phyloP scores from a whole-genome alignment of 2,329 filamentous ascomycete genomes.

The Aspergillus japonicus region DNA sequence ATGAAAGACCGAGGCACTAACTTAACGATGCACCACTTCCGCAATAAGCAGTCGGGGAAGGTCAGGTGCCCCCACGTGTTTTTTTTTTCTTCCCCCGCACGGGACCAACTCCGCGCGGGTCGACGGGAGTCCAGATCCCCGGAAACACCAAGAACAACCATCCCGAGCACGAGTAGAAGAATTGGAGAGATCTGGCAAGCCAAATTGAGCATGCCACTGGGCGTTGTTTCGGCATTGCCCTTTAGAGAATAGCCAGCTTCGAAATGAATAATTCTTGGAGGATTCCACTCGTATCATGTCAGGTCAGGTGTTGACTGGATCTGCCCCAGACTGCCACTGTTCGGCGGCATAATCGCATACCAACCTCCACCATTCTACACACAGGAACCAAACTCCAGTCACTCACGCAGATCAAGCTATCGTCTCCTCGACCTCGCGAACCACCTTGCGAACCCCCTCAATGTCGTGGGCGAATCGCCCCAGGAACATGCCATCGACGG shows the following conservation, averaged over 20 bases:
- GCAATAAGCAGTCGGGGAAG: not conserved
- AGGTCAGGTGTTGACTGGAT: not conserved
- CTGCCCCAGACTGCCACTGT: no score
- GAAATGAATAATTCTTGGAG: not conserved
- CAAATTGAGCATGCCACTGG: not conserved
- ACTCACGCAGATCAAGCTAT: slow-evolving; percentile 17
- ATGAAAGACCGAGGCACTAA: no score
- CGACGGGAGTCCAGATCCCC: not conserved
- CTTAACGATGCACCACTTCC: not conserved
- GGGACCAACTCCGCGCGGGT: not conserved
- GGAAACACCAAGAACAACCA: not conserved
- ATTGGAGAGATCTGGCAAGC: not conserved
- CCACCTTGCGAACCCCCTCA: slow-evolving; percentile 67
- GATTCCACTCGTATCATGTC: not conserved
- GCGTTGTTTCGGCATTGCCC: not conserved
- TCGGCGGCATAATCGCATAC: no score
- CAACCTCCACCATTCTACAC: no score
- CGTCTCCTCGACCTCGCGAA: slow-evolving; percentile 64
- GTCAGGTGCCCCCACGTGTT: not conserved
- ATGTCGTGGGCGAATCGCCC: slow-evolving; percentile 80
- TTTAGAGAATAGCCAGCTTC: not conserved
- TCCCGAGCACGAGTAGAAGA: not conserved
- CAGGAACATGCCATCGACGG: slow-evolving; percentile 77
- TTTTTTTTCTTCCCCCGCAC: not conserved
- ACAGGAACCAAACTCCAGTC: not conserved